phyloP scores from a whole-genome alignment of 495 filamentous ascomycete genomes.

The Podospora conica region DNA sequence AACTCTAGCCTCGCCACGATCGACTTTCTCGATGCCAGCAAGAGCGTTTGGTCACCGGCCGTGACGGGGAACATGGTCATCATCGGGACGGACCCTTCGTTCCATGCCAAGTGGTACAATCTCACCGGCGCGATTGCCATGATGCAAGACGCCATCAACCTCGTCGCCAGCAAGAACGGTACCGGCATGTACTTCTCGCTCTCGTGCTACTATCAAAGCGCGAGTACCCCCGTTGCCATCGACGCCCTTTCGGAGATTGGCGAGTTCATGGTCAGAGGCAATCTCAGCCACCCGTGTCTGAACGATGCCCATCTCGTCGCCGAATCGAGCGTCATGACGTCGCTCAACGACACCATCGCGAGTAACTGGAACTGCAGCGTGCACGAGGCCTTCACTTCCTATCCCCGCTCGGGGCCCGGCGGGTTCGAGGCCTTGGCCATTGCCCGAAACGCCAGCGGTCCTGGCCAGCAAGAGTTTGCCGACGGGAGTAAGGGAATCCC shows the following conservation, averaged over 20 bases:
- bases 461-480: conserved; percentile 35
- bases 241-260: conserved; percentile 42
- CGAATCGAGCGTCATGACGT: conserved; percentile 31
- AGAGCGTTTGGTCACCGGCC: conserved; percentile 25
- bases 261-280: conserved; percentile 35
- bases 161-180: conserved; percentile 20
- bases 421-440: conserved; percentile 44
- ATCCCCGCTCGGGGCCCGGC: conserved; percentile 33
- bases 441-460: conserved; percentile 35
- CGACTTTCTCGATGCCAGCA: conserved; percentile 28
- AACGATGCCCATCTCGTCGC: conserved; percentile 45
- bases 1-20: conserved; percentile 22
- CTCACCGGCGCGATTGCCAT: conserved; percentile 24
- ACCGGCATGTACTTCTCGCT: conserved; percentile 31
- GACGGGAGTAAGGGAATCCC: conserved; percentile 40
- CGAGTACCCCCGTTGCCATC: conserved; percentile 25
- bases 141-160: conserved; percentile 25
- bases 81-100: conserved; percentile 29
- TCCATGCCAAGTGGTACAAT: conserved; percentile 23
- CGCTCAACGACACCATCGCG: conserved; percentile 35
- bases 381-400: conserved; percentile 43
- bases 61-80: conserved; percentile 30
- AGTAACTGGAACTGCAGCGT: conserved; percentile 46
- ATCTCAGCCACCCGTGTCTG: conserved; percentile 34
- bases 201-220: conserved; percentile 28